Conservation (phyloP, 345 rosid species). For the Nephelium lappaceum region DNA sequence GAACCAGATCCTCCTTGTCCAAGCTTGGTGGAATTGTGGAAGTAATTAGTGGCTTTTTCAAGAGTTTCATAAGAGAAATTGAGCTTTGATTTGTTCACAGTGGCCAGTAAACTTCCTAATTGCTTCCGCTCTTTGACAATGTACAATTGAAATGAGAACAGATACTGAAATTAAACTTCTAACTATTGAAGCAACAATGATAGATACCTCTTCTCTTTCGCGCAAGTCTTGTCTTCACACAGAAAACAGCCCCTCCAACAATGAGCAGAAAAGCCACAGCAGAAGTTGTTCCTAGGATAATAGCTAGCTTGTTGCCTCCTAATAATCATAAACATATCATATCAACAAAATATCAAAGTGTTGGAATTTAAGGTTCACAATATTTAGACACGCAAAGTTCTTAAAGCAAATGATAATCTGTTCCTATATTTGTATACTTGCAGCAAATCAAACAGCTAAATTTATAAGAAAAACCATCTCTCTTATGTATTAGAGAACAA, state of each 20-base stretch:
- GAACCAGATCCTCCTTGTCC: constrained; percentile 97
- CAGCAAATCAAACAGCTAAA: neutral
- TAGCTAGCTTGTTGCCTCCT: constrained; percentile 50
- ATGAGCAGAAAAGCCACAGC: constrained; percentile 53
- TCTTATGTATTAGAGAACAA: neutral
- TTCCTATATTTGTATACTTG: too few relatives aligned
- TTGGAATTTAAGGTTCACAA: neutral
- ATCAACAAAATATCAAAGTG: constrained; percentile 8
- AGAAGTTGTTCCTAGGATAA: constrained; percentile 57
- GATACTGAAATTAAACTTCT: neutral
- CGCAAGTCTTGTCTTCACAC: constrained; percentile 40
- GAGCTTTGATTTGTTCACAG: constrained; percentile 70
- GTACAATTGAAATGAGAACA: neutral
- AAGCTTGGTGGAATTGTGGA: constrained; percentile 61
- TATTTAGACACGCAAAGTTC: too few relatives aligned
- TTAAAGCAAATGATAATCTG: too few relatives aligned
- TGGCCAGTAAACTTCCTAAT: constrained; percentile 53
- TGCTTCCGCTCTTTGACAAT: constrained; percentile 60
- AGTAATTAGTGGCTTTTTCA: constrained; percentile 81
- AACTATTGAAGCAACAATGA: neutral
- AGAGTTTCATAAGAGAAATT: constrained; percentile 77
- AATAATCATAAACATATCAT: constrained; percentile 10
- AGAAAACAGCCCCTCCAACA: constrained; percentile 40
- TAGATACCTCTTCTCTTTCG: constrained; percentile 57
- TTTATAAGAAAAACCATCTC: neutral